phyloP scores from a whole-genome alignment of 225 moss, liverwort and hornwort species.

The Ulota crispa region DNA sequence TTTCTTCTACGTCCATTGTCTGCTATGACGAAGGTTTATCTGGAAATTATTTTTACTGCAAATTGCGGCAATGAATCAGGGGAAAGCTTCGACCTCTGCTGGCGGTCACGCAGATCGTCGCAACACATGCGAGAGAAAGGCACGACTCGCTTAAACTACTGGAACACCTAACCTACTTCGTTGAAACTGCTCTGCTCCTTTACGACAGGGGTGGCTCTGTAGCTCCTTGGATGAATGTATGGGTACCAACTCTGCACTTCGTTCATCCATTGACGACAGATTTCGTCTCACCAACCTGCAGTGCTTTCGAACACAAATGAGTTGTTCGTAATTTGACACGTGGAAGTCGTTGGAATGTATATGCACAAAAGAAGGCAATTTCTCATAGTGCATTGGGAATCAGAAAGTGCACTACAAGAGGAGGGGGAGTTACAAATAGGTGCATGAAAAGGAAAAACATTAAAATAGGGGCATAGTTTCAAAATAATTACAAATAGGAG shows the following conservation, averaged over 20 bases:
- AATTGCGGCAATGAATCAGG: background rate
- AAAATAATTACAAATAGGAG: too few relatives aligned
- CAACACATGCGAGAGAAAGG: background rate
- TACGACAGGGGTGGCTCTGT: background rate
- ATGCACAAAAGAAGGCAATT: background rate
- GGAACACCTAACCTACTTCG: constrained; percentile 13
- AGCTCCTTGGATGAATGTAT: background rate
- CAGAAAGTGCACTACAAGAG: too few relatives aligned
- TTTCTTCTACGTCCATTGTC: background rate
- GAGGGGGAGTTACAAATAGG: too few relatives aligned
- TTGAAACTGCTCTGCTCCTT: constrained; percentile 14
- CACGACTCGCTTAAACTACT: constrained; percentile 12
- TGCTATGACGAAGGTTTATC: background rate
- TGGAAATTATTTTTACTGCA: background rate
- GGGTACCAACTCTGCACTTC: too few relatives aligned
- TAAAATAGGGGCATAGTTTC: too few relatives aligned
- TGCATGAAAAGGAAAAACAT: too few relatives aligned
- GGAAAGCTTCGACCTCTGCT: background rate
- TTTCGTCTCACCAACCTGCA: background rate
- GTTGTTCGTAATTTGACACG: background rate
- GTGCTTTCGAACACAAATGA: background rate
- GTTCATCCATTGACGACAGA: background rate
- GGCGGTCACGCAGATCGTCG: background rate
- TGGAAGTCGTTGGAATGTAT: background rate
- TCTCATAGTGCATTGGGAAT: too few relatives aligned